Percentiles rank a stretch among this genome's conserved stretches.
Evolutionary conservation across 805 yeast genomes (phyloP).

Genomic region (Ogataea populi-albae): DNA sequence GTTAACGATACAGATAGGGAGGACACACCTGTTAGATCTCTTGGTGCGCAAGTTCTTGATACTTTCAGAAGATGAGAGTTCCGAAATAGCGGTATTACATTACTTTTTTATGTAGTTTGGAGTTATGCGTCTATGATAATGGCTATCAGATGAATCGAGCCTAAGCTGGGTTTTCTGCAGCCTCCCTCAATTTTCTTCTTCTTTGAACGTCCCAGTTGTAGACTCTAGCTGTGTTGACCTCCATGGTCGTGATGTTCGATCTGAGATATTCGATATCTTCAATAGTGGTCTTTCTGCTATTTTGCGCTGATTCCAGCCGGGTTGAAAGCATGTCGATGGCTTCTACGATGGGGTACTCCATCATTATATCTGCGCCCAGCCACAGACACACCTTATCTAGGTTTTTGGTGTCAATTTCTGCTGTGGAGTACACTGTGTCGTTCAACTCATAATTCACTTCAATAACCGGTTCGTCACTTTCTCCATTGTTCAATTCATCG

Average conservation of each 20-base stretch:
- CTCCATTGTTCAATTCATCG: conserved; percentile 26
- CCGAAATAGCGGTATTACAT: too few relatives aligned
- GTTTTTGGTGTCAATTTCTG: conserved; percentile 60
- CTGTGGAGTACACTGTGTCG: conserved; percentile 87
- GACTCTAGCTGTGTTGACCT: conserved; percentile 91
- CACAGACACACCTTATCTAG: conserved; percentile 70
- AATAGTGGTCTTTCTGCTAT: conserved; percentile 58
- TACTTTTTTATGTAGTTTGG: too few relatives aligned
- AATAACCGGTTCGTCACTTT: conserved; percentile 37
- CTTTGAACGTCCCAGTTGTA: conserved; percentile 87
- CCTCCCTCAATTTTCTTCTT: conserved; percentile 48
- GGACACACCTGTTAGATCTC: conserved; percentile 60
- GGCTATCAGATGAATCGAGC: too few relatives aligned
- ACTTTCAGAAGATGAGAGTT: conserved; percentile 49
- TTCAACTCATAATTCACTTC: conserved; percentile 87
- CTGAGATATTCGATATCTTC: conserved; percentile 83
- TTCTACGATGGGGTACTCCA: conserved; percentile 88
- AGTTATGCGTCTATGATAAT: too few relatives aligned
- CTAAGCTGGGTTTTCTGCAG: conserved; percentile 32
- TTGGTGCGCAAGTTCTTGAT: conserved; percentile 59
- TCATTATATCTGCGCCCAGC: conserved; percentile 98
- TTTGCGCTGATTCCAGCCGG: conserved; percentile 61
- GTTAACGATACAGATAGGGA: conserved; percentile 37
- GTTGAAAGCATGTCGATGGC: conserved; percentile 68
- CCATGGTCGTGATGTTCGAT: conserved; percentile 94